A percentile compares a stretch with the other conserved stretches of the same genome.
phyloP scores from a whole-genome alignment of 2,329 filamentous ascomycete species.

The Alternaria arbusti region DNA sequence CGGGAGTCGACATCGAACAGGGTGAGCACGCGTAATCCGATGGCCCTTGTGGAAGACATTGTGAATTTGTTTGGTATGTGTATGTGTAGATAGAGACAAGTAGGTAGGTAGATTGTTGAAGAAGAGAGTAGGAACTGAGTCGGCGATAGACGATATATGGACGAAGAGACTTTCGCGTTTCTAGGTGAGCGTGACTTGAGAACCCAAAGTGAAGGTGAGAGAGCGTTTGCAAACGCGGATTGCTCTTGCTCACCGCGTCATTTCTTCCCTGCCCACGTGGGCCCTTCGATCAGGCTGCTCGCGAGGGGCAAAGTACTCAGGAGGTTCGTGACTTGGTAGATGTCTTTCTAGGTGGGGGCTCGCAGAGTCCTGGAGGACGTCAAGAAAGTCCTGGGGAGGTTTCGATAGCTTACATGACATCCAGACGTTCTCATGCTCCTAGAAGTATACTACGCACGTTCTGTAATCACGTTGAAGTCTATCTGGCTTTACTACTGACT shows the following conservation, averaged over 20 bases:
- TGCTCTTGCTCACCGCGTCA: not conserved
- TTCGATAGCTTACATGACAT: too few species aligned
- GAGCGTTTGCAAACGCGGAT: not conserved
- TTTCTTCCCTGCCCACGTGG: not conserved
- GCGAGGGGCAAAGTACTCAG: too few species aligned
- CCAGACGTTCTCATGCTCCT: too few species aligned
- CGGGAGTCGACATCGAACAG: not conserved
- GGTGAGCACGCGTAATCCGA: not conserved
- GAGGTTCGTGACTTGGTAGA: too few species aligned
- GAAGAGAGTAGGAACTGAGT: not conserved
- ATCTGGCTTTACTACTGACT: too few species aligned
- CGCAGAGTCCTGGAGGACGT: too few species aligned
- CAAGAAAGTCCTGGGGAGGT: too few species aligned
- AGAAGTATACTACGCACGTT: too few species aligned
- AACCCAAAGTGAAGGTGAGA: not conserved
- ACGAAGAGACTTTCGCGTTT: not conserved
- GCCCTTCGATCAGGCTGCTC: too few species aligned
- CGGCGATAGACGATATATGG: not conserved
- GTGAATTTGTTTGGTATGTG: not conserved
- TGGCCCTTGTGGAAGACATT: not conserved
- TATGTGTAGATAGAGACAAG: not conserved
- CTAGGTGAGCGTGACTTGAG: not conserved
- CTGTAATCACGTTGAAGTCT: too few species aligned
- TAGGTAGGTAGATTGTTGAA: not conserved
- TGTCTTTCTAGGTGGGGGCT: too few species aligned